Evolutionary conservation across 1,284 basidiomycete species (phyloP).

Genomic region (Ustilago lituana): DNA sequence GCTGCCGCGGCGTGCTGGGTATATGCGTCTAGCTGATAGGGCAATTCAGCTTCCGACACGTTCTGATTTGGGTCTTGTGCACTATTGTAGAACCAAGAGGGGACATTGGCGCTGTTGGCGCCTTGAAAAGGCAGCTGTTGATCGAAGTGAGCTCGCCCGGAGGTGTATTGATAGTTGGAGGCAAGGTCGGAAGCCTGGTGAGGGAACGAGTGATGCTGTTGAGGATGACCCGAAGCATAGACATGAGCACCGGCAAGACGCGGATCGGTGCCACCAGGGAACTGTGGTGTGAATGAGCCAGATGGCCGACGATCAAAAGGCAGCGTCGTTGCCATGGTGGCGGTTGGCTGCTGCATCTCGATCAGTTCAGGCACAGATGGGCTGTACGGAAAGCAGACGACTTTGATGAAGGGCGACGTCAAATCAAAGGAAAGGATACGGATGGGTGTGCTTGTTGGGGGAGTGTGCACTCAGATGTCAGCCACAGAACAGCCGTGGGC

Average conservation of each 20-base stretch:
- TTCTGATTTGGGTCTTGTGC: constrained; percentile 3
- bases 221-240: constrained; percentile 10
- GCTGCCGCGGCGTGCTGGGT: constrained; percentile 8
- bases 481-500: no score
- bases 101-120: constrained; percentile 13
- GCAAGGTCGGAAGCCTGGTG: constrained; percentile 10
- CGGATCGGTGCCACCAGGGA: constrained; percentile 20
- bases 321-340: constrained; percentile 18
- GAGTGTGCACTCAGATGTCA: no score
- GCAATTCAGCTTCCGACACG: constrained; percentile 1
- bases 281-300: constrained; percentile 7
- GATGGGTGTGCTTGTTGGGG: no score
- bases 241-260: constrained; percentile 10
- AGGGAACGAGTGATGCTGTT: constrained; percentile 3
- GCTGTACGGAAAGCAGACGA: background rate
- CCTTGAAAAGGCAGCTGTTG: constrained; percentile 17
- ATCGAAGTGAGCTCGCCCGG: constrained; percentile 18
- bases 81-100: constrained; percentile 27
- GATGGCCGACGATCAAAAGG: constrained; percentile 22
- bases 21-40: constrained; percentile 22
- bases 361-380: background rate
- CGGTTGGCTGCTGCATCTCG: constrained; percentile 27
- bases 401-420: background rate
- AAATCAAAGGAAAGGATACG: background rate
- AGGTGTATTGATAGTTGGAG: constrained; percentile 24